Evolutionary conservation across 148 eudicot genomes (phyloP).

Genomic region (Spergularia bocconei): DNA sequence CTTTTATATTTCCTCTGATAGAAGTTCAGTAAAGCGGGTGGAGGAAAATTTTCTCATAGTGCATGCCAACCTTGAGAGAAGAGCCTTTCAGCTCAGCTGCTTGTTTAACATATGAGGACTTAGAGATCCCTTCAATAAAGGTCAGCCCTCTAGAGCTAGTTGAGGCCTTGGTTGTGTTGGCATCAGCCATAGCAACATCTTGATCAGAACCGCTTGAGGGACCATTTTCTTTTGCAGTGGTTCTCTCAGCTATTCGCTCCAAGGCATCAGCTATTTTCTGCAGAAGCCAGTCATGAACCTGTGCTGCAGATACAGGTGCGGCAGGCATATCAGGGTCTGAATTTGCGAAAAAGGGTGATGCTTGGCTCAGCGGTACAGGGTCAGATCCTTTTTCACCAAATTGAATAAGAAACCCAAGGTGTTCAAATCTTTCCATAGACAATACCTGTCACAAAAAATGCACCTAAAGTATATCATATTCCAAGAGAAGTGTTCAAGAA

Average conservation of each 20-base stretch:
- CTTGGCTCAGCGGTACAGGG: slow-evolving; percentile 73
- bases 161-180: slow-evolving; percentile 54
- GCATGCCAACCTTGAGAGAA: slow-evolving; percentile 64
- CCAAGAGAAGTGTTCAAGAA: not conserved
- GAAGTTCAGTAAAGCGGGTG: not conserved
- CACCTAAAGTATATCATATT: not conserved
- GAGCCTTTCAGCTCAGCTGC: slow-evolving; percentile 76
- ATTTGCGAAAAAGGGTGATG: slow-evolving; percentile 87
- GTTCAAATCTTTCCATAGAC: slow-evolving; percentile 90
- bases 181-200: slow-evolving; percentile 88
- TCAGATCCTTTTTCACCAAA: slow-evolving; percentile 85
- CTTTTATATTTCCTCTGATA: not conserved
- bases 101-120: slow-evolving; percentile 77
- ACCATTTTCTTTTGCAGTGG: slow-evolving; percentile 74
- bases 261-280: slow-evolving; percentile 68
- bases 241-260: slow-evolving; percentile 78
- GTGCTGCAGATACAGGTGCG: slow-evolving; percentile 82
- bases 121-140: slow-evolving; percentile 86
- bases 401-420: slow-evolving; percentile 73
- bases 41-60: not conserved
- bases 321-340: slow-evolving; percentile 99
- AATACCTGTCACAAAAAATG: slow-evolving; percentile 53
- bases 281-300: slow-evolving; percentile 88
- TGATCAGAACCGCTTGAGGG: slow-evolving; percentile 65
- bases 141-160: slow-evolving; percentile 66